A percentile compares a stretch with the other conserved stretches of the same genome.
Evolutionary conservation across 2,329 filamentous ascomycete genomes (phyloP).

Genomic region (Ophiostoma sp.): DNA sequence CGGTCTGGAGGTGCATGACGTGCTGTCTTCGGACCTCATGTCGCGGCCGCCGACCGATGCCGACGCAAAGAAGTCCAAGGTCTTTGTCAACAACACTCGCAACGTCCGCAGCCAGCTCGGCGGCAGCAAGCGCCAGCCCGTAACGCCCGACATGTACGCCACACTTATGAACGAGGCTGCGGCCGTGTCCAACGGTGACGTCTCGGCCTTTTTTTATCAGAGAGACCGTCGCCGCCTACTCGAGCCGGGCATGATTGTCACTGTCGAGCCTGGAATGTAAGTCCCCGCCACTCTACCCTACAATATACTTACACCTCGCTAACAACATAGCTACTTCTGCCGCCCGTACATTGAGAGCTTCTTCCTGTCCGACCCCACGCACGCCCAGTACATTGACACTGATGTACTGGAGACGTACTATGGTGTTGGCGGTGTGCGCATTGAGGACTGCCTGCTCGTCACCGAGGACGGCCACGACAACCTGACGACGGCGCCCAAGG

Average conservation of each 20-base stretch:
- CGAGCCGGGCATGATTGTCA: conserved; percentile 67
- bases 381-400: conserved; percentile 65
- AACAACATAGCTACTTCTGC: conserved; percentile 65
- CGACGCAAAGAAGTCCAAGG: not conserved
- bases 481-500: conserved; percentile 77
- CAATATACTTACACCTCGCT: not conserved
- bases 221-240: conserved; percentile 38
- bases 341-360: conserved; percentile 70
- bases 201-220: conserved; percentile 3
- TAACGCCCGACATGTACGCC: conserved; percentile 41
- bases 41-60: conserved; percentile 24
- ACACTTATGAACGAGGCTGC: conserved; percentile 34
- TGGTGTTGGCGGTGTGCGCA: conserved; percentile 81
- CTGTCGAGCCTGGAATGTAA: conserved; percentile 73
- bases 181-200: conserved; percentile 19
- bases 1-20: conserved; percentile 65
- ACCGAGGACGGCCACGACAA: conserved; percentile 79
- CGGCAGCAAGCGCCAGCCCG: conserved; percentile 45
- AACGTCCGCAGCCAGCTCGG: conserved; percentile 32
- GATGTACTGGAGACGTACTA: conserved; percentile 68
- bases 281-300: conserved; percentile 31
- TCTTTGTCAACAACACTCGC: not conserved
- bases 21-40: conserved; percentile 46
- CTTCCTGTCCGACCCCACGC: conserved; percentile 59
- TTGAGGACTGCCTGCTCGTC: conserved; percentile 87